phyloP scores from a whole-genome alignment of 208 protist genomes.

The Endotrypanum monterogeii region DNA sequence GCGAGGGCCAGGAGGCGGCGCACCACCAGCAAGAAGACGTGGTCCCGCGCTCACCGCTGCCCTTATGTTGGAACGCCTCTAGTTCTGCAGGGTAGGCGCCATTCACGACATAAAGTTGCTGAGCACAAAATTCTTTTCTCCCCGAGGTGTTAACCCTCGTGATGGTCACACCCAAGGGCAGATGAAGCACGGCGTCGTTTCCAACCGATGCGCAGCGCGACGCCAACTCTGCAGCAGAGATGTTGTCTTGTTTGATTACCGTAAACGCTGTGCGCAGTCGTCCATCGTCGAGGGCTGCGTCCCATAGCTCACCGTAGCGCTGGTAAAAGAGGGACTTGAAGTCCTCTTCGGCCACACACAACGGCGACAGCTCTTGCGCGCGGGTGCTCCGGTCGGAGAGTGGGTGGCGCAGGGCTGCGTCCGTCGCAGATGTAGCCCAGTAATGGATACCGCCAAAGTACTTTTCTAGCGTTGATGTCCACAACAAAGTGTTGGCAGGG shows the following conservation, averaged over 20 bases:
- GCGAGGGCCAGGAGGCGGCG: slow-evolving; percentile 11
- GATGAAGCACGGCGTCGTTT: slow-evolving; percentile 12
- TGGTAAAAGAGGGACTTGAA: slow-evolving; percentile 60
- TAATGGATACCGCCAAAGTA: slow-evolving; percentile 59
- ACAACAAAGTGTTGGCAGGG: slow-evolving; percentile 35
- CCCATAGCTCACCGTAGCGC: slow-evolving; percentile 67
- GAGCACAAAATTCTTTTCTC: background rate
- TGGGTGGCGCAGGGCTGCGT: slow-evolving; percentile 25
- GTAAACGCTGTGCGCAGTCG: slow-evolving; percentile 64
- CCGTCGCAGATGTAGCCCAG: slow-evolving; percentile 43
- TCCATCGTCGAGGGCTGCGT: slow-evolving; percentile 53
- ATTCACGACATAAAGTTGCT: slow-evolving; percentile 68
- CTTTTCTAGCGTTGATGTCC: slow-evolving; percentile 47
- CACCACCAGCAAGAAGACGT: slow-evolving; percentile 27
- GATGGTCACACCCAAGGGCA: slow-evolving; percentile 25
- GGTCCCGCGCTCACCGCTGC: background rate
- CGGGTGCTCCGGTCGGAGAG: background rate
- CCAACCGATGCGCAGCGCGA: slow-evolving; percentile 27
- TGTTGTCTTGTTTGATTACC: slow-evolving; percentile 36
- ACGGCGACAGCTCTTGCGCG: background rate
- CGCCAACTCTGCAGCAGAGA: slow-evolving; percentile 37
- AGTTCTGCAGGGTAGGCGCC: slow-evolving; percentile 70
- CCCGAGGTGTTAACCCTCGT: slow-evolving; percentile 3
- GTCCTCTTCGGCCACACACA: slow-evolving; percentile 21
- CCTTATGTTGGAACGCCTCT: slow-evolving; percentile 21